Evolutionary conservation across 78 protist species (phyloP).

Genomic region (Dictyostelium brefeldianum): DNA sequence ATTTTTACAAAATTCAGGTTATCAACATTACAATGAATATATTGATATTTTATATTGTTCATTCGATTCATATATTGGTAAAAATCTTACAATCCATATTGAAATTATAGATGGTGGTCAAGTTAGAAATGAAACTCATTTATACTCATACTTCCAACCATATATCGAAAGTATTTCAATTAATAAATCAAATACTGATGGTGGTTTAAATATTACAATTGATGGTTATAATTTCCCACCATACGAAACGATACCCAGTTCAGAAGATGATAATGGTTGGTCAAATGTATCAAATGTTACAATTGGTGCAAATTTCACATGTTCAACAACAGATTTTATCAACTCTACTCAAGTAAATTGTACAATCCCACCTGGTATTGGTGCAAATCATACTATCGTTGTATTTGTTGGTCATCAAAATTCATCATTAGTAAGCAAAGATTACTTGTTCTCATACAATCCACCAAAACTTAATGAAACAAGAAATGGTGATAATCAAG

Average conservation of each 20-base stretch:
- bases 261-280: background rate
- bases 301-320: background rate
- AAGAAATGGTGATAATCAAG: too few species aligned
- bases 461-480: background rate
- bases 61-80: background rate
- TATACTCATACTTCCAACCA: slow-evolving; percentile 30
- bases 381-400: slow-evolving; percentile 1
- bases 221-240: slow-evolving; percentile 33
- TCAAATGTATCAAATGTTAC: background rate
- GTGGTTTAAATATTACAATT: background rate
- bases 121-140: background rate
- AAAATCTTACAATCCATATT: background rate
- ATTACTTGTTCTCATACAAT: background rate
- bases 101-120: background rate
- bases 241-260: background rate
- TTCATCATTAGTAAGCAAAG: background rate
- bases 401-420: slow-evolving; percentile 3
- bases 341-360: background rate
- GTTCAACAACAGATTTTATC: background rate
- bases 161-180: background rate
- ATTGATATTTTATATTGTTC: background rate
- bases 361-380: slow-evolving; percentile 41
- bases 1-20: background rate
- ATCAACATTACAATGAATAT: background rate
- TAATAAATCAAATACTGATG: background rate